Conservation (phyloP, 768 basidiomycete genomes). For the Trametes villosa region DNA sequence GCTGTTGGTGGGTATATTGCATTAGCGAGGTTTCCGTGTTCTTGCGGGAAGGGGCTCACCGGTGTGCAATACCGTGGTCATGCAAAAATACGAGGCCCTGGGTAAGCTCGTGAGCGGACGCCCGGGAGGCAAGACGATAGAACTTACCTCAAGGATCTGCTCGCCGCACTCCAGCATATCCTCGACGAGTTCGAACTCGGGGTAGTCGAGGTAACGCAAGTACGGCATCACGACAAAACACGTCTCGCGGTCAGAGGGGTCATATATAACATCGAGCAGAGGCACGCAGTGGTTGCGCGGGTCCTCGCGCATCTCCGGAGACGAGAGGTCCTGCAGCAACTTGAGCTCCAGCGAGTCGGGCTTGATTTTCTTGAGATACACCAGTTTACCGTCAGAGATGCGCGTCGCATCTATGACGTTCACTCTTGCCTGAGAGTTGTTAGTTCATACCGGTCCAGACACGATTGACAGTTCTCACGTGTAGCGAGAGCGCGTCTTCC, state of each 20-base stretch:
- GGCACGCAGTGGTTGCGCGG: constrained; percentile 28
- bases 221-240: too few relatives aligned
- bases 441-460: too few relatives aligned
- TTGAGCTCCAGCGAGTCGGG: constrained; percentile 12
- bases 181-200: too few relatives aligned
- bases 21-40: not conserved
- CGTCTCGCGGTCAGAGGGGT: too few relatives aligned
- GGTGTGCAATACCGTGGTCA: constrained; percentile 27
- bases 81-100: constrained; percentile 32
- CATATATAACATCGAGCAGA: not conserved
- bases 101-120: too few relatives aligned
- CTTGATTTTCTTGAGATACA: constrained; percentile 25
- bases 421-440: too few relatives aligned
- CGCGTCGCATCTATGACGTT: constrained; percentile 27
- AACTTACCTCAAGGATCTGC: not conserved
- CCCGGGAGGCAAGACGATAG: too few relatives aligned
- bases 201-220: too few relatives aligned
- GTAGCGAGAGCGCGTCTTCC: too few relatives aligned
- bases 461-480: too few relatives aligned
- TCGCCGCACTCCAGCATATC: too few relatives aligned
- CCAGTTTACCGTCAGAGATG: constrained; percentile 19
- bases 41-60: constrained; percentile 13
- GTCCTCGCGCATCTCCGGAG: constrained; percentile 6
- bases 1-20: constrained; percentile 12
- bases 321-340: constrained; percentile 16